Conservation (phyloP, 305 asterid genomes). For the Fraxinus greggii region DNA sequence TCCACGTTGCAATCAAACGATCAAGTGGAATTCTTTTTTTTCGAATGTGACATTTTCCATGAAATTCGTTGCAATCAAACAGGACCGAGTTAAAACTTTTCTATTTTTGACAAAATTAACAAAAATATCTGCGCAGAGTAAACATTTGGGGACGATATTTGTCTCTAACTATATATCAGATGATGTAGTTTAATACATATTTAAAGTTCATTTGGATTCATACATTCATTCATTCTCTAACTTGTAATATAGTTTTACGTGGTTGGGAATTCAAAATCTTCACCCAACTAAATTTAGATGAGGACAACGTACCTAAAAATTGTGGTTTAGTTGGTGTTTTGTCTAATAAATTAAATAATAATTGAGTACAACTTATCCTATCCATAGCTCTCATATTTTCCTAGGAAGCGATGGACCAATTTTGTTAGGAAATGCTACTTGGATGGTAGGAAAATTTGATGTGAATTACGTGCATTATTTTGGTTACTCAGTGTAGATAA, state of each 20-base stretch:
- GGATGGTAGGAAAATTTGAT: neutral
- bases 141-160: neutral
- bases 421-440: neutral
- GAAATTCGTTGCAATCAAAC: too few relatives aligned
- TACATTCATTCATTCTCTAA: neutral
- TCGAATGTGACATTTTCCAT: too few relatives aligned
- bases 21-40: too few relatives aligned
- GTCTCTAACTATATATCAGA: neutral
- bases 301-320: neutral
- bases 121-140: neutral
- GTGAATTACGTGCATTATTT: neutral
- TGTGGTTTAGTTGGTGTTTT: neutral
- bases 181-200: neutral
- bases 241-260: neutral
- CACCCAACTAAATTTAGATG: neutral
- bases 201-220: neutral
- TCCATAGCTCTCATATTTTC: neutral
- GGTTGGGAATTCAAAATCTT: neutral
- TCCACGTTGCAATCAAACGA: too few relatives aligned
- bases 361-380: neutral
- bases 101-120: neutral
- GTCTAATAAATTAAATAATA: neutral
- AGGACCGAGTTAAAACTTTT: neutral
- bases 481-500: neutral
- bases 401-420: neutral